A percentile compares a stretch with the other conserved stretches of the same genome.
phyloP scores from a whole-genome alignment of 2,329 filamentous ascomycete species.

The Leptographium lundbergii region DNA sequence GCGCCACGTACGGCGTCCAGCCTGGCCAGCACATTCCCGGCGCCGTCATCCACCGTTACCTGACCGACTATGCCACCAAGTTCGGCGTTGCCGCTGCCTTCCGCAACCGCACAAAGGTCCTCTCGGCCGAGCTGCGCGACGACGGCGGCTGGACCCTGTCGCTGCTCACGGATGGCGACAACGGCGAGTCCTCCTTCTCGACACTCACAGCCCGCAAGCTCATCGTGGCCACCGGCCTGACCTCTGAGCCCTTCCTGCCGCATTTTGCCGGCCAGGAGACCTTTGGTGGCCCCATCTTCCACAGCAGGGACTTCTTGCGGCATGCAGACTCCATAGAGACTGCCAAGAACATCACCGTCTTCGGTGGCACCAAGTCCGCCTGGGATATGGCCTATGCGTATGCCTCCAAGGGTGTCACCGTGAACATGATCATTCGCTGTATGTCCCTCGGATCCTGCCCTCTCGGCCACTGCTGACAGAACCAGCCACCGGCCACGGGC shows the following conservation, averaged over 20 bases:
- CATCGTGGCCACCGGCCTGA: constrained; percentile 43
- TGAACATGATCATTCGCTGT: constrained; percentile 48
- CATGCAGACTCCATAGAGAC: constrained; percentile 26
- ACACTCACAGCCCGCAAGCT: constrained; percentile 31
- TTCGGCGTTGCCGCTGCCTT: constrained; percentile 29
- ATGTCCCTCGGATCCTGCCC: neutral
- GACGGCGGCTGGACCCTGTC: constrained; percentile 31
- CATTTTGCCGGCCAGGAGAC: constrained; percentile 30
- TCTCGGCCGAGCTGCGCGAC: constrained; percentile 28
- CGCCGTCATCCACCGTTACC: constrained; percentile 31
- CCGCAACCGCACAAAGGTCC: constrained; percentile 25
- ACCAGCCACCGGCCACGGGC: constrained; percentile 37
- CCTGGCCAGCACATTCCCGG: constrained; percentile 35
- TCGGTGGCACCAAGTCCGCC: constrained; percentile 52
- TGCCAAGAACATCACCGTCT: constrained; percentile 35
- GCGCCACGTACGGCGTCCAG: constrained; percentile 34
- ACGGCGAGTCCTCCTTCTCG: constrained; percentile 7
- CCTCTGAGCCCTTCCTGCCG: constrained; percentile 35
- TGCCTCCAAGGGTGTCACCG: constrained; percentile 39
- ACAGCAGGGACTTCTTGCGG: constrained; percentile 31
- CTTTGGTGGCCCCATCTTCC: constrained; percentile 36
- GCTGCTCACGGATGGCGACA: constrained; percentile 12
- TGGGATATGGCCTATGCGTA: constrained; percentile 54
- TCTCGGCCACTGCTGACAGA: neutral
- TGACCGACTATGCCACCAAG: constrained; percentile 29